Conservation (phyloP, 768 basidiomycete species). For the Pleurotus pulmonarius region DNA sequence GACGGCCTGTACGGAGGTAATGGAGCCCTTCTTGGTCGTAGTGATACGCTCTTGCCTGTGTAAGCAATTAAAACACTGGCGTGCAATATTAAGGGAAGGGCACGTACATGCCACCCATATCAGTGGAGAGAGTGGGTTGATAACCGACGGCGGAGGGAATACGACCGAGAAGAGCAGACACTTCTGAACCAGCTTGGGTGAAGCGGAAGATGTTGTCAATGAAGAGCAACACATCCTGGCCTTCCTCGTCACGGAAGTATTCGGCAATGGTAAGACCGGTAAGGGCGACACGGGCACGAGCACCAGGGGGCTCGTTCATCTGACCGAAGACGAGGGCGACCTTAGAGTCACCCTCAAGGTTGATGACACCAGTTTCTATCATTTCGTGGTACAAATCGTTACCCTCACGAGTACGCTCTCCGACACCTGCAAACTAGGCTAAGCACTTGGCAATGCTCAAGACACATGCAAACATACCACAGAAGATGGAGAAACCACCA, state of each 20-base stretch:
- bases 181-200: conserved; percentile 99
- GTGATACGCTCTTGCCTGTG: conserved; percentile 98
- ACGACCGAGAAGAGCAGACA: conserved; percentile 99
- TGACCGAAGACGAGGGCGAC: conserved; percentile 99
- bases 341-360: conserved; percentile 99
- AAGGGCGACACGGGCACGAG: conserved; percentile 99
- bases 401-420: conserved; percentile 99
- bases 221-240: conserved; percentile 99
- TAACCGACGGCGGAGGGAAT: conserved; percentile 99
- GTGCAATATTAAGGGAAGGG: not conserved
- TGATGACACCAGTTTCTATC: conserved; percentile 99
- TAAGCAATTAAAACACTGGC: conserved; percentile 1
- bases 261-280: conserved; percentile 99
- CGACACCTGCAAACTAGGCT: conserved; percentile 69
- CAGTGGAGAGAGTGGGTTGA: conserved; percentile 98
- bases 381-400: conserved; percentile 99
- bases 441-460: not conserved
- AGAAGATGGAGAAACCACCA: conserved; percentile 99
- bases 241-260: conserved; percentile 99
- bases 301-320: conserved; percentile 99
- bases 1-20: conserved; percentile 99
- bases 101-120: conserved; percentile 98
- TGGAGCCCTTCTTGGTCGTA: conserved; percentile 99
- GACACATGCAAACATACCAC: conserved; percentile 48
- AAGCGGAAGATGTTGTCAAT: conserved; percentile 99